These are phyloP conservation scores for Gigaspora rosea DNA, from an alignment of 192 early-diverging fungal genomes.

Conservation along the genomic window DNA sequence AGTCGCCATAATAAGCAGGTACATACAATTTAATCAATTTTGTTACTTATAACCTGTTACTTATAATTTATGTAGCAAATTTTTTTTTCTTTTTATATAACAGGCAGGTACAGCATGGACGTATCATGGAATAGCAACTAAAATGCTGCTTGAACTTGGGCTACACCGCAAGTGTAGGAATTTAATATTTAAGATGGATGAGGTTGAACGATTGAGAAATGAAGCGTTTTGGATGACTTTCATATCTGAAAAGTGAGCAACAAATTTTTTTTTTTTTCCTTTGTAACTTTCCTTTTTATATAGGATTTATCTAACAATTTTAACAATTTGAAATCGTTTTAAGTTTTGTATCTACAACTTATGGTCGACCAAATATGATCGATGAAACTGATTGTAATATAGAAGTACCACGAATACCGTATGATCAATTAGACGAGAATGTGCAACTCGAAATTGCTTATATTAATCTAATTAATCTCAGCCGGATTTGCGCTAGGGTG, in stretches of 20 bases:
- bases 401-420: background rate
- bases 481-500: conserved; percentile 16
- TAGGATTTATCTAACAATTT: too few relatives aligned
- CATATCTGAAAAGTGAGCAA: conserved; percentile 26
- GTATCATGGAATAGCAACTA: conserved; percentile 28
- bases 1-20: conserved; percentile 28
- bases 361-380: conserved; percentile 30
- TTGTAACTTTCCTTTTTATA: background rate
- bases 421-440: background rate
- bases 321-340: background rate
- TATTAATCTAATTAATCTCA: conserved; percentile 12
- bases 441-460: conserved; percentile 21
- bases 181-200: conserved; percentile 10
- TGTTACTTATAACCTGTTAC: background rate
- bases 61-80: background rate
- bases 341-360: conserved; percentile 26
- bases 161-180: background rate
- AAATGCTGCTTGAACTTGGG: conserved; percentile 31
- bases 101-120: conserved; percentile 10
- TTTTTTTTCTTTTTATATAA: background rate
- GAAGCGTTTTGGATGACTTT: conserved; percentile 31
- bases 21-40: background rate
- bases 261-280: background rate
- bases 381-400: conserved; percentile 25
- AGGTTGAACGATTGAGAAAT: conserved; percentile 20